Evolutionary conservation across 805 yeast species (phyloP).

Genomic region (Candida corydali): DNA sequence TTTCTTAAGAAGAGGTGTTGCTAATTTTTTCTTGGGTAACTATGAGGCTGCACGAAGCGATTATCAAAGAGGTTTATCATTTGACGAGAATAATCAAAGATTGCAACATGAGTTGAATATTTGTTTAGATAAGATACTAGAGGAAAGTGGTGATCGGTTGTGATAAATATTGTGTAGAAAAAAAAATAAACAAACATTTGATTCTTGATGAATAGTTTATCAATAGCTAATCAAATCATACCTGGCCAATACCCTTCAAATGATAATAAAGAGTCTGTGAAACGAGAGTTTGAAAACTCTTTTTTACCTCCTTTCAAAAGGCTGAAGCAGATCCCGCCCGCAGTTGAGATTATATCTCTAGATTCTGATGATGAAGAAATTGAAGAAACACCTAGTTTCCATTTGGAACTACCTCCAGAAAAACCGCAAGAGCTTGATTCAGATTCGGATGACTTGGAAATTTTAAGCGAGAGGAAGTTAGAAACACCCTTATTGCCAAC

Average conservation of each 20-base stretch:
- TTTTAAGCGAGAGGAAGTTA: background rate
- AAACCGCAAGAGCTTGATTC: background rate
- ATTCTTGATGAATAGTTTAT: too few species aligned
- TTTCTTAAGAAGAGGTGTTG: constrained; percentile 67
- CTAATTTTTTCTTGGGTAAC: constrained; percentile 58
- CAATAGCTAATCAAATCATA: too few species aligned
- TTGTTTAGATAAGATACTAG: constrained; percentile 45
- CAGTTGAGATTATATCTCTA: constrained; percentile 5
- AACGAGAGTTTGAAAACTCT: too few species aligned
- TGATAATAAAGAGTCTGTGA: too few species aligned
- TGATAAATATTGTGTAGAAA: too few species aligned
- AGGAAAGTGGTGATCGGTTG: constrained; percentile 56
- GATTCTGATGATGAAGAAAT: constrained; percentile 5
- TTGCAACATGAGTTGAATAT: constrained; percentile 45
- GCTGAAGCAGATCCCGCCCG: background rate
- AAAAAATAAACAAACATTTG: too few species aligned
- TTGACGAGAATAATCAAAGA: constrained; percentile 50
- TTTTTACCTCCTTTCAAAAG: background rate
- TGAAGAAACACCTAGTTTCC: background rate
- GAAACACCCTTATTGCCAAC: background rate
- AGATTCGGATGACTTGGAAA: background rate
- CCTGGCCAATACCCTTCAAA: too few species aligned
- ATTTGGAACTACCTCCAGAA: background rate
- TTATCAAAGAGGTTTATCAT: constrained; percentile 70
- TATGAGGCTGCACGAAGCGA: constrained; percentile 59